Conservation (phyloP, 257 asterid genomes). For the Solanum gandarillasii region DNA sequence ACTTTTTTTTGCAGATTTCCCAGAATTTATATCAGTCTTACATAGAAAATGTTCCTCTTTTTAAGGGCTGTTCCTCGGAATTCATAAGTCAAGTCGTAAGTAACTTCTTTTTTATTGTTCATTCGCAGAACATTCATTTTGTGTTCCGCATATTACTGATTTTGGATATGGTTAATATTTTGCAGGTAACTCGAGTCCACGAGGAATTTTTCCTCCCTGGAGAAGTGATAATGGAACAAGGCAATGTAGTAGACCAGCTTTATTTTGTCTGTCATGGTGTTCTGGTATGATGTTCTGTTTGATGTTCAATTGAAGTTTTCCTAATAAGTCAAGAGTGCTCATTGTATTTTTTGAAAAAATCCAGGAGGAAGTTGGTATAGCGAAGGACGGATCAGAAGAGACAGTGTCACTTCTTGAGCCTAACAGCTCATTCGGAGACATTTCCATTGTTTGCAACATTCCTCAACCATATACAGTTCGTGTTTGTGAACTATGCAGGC, state of each 20-base stretch:
- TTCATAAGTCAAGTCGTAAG: conserved; percentile 88
- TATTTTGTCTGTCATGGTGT: conserved; percentile 80
- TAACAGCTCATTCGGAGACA: conserved; percentile 59
- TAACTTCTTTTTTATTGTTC: not conserved
- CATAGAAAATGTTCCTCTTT: conserved; percentile 57
- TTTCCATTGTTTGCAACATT: conserved; percentile 78
- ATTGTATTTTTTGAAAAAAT: not conserved
- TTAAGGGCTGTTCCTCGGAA: conserved; percentile 71
- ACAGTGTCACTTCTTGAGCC: conserved; percentile 45
- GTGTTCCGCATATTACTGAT: not conserved
- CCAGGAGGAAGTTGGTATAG: conserved; percentile 74
- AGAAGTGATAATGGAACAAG: conserved; percentile 89
- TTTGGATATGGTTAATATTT: not conserved
- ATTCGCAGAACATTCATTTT: not conserved
- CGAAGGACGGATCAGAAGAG: conserved; percentile 62
- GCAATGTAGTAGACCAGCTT: conserved; percentile 76
- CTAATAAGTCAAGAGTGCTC: not conserved
- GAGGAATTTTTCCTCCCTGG: conserved; percentile 96
- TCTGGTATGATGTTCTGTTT: conserved; percentile 30
- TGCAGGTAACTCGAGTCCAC: conserved; percentile 75
- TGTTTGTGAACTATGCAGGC: conserved; percentile 69
- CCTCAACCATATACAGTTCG: conserved; percentile 97
- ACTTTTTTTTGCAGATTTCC: conserved; percentile 49
- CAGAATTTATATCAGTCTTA: conserved; percentile 57
- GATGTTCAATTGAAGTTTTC: not conserved